These are phyloP conservation scores for Hygrocybe punicea DNA, from an alignment of 768 basidiomycete genomes.

Conservation along the genomic window DNA sequence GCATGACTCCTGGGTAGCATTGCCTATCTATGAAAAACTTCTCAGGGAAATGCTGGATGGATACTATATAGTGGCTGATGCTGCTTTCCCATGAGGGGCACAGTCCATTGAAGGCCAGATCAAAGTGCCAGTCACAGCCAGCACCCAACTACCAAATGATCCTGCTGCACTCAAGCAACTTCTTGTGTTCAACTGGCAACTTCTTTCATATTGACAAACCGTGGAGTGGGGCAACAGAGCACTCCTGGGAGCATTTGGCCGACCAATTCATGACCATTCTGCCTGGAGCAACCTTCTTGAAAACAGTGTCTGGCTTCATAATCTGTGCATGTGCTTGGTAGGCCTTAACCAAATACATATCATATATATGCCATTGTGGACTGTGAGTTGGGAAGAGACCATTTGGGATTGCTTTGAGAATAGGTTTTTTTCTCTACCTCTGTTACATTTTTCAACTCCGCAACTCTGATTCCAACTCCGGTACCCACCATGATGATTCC, in stretches of 20 bases:
- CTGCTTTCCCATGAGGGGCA: slow-evolving; percentile 38
- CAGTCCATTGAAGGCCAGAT: slow-evolving; percentile 22
- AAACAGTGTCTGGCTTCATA: slow-evolving; percentile 31
- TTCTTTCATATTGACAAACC: slow-evolving; percentile 46
- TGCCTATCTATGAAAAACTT: no score
- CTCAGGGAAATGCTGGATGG: slow-evolving; percentile 26
- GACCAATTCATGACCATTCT: slow-evolving; percentile 27
- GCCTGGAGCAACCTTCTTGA: slow-evolving; percentile 35
- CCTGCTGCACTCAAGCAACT: slow-evolving; percentile 18
- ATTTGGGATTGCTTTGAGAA: no score
- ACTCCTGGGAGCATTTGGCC: slow-evolving; percentile 46
- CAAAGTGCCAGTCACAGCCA: slow-evolving; percentile 37
- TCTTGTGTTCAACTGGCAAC: slow-evolving; percentile 34
- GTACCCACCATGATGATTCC: no score
- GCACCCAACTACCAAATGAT: slow-evolving; percentile 19
- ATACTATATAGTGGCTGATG: slow-evolving; percentile 40
- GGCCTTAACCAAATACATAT: slow-evolving; percentile 42
- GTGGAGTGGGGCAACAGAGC: slow-evolving; percentile 51
- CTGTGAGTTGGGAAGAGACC: slow-evolving; percentile 24
- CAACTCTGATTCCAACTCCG: no score
- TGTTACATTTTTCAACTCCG: no score
- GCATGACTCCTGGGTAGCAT: no score
- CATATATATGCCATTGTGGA: slow-evolving; percentile 43
- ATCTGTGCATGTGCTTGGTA: slow-evolving; percentile 32
- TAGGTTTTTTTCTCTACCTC: no score